Conservation (phyloP, 805 yeast species). For the Naumovozyma dairenensis region DNA sequence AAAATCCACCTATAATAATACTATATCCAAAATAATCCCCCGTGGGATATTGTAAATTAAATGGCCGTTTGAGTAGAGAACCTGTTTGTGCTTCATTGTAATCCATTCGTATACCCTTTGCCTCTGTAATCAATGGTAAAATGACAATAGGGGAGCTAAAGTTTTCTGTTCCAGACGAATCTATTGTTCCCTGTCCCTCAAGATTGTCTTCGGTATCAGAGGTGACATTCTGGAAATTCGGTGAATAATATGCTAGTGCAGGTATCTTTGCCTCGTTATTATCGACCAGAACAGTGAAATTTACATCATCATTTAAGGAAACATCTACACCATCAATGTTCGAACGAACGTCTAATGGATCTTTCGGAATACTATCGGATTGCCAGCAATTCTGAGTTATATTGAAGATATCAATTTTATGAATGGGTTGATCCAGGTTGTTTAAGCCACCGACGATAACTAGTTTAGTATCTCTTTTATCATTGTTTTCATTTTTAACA, state of each 20-base stretch:
- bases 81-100: conserved; percentile 15
- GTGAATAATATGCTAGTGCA: conserved; percentile 17
- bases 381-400: conserved; percentile 24
- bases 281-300: conserved; percentile 21
- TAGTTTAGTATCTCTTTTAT: conserved; percentile 22
- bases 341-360: conserved; percentile 7
- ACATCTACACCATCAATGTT: conserved; percentile 17
- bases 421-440: conserved; percentile 21
- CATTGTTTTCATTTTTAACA: conserved; percentile 19
- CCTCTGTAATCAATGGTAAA: conserved; percentile 24
- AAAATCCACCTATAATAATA: conserved; percentile 51
- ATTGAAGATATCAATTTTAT: conserved; percentile 23
- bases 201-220: conserved; percentile 1
- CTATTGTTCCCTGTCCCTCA: conserved; percentile 1
- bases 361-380: conserved; percentile 6
- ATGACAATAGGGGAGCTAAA: conserved; percentile 25
- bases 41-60: conserved; percentile 43
- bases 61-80: conserved; percentile 11
- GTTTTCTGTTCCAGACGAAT: background rate
- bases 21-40: conserved; percentile 62
- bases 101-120: conserved; percentile 26
- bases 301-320: conserved; percentile 12
- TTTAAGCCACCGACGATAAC: conserved; percentile 27
- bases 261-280: conserved; percentile 24
- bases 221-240: conserved; percentile 4